Conservation (phyloP, 352 stramenopile genomes). For the Pythium brachiatum region DNA sequence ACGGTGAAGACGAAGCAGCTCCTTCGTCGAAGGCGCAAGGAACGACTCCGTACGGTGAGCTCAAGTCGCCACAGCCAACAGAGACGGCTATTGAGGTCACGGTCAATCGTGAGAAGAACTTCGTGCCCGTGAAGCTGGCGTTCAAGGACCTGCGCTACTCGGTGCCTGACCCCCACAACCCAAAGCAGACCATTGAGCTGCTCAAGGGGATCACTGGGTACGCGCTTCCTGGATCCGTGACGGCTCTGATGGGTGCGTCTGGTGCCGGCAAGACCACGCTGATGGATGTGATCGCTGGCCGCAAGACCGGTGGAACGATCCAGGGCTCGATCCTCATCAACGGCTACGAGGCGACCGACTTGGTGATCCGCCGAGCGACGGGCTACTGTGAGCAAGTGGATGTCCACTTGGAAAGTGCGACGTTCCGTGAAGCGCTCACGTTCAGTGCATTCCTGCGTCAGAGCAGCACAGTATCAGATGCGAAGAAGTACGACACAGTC, state of each 20-base stretch:
- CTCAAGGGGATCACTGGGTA: conserved; percentile 57
- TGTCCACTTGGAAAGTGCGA: conserved; percentile 87
- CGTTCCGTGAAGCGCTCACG: conserved; percentile 89
- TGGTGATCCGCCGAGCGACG: conserved; percentile 39
- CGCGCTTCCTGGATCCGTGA: conserved; percentile 51
- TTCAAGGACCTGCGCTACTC: conserved; percentile 53
- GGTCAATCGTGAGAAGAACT: not conserved
- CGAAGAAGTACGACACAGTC: conserved; percentile 38
- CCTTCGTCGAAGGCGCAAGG: not conserved
- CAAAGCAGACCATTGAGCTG: conserved; percentile 41
- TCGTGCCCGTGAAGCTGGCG: conserved; percentile 34
- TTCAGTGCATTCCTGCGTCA: conserved; percentile 91
- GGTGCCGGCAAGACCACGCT: conserved; percentile 94
- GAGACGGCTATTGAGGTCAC: not conserved
- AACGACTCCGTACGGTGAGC: not conserved
- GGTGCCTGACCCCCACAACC: conserved; percentile 27
- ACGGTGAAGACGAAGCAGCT: not conserved
- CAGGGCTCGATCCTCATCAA: conserved; percentile 87
- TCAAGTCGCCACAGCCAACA: conserved; percentile 11
- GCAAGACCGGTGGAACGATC: conserved; percentile 89
- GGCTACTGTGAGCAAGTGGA: conserved; percentile 82
- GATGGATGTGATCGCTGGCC: conserved; percentile 93
- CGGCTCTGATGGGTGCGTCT: conserved; percentile 67
- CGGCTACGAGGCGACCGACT: conserved; percentile 69
- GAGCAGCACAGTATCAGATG: conserved; percentile 24